phyloP scores from a whole-genome alignment of 2,329 filamentous ascomycete species.

The Penicillium sclerotigenum region DNA sequence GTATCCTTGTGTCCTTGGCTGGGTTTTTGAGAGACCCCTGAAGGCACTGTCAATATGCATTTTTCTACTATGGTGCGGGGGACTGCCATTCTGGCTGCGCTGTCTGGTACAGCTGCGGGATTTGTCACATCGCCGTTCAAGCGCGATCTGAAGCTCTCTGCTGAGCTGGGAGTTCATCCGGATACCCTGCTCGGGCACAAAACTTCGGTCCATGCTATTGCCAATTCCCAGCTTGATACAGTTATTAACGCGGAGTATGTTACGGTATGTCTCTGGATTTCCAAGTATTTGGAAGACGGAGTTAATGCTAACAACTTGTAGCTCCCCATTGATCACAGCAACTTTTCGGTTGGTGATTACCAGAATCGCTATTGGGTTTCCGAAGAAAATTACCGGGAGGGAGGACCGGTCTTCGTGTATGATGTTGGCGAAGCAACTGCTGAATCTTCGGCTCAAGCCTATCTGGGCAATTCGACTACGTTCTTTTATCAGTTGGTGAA shows the following conservation, averaged over 20 bases:
- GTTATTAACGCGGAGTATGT: slow-evolving; percentile 2
- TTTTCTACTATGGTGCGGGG: not conserved
- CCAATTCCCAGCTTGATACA: not conserved
- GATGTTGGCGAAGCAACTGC: slow-evolving; percentile 48
- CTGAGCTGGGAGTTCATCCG: slow-evolving; percentile 18
- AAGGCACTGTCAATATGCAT: slow-evolving; percentile 8
- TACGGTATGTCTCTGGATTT: slow-evolving; percentile 4
- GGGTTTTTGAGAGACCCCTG: not conserved
- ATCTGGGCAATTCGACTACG: slow-evolving; percentile 29
- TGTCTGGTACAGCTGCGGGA: slow-evolving; percentile 6
- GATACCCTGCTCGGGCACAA: slow-evolving; percentile 9
- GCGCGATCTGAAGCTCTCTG: slow-evolving; percentile 17
- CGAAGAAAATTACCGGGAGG: slow-evolving; percentile 53
- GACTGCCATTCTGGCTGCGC: slow-evolving; percentile 3
- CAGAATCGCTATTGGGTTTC: slow-evolving; percentile 56
- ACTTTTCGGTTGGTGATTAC: slow-evolving; percentile 47
- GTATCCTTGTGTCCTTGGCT: not conserved
- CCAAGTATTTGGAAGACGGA: too few relatives aligned
- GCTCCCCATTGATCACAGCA: slow-evolving; percentile 36
- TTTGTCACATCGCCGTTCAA: slow-evolving; percentile 1
- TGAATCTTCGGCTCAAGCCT: slow-evolving; percentile 39
- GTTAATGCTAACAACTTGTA: slow-evolving; percentile 5
- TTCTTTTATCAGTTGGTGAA: slow-evolving; percentile 34
- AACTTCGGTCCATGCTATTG: slow-evolving; percentile 6
- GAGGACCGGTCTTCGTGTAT: slow-evolving; percentile 53